Evolutionary conservation across 495 filamentous ascomycete species (phyloP), one percentile per base, ranked within the genome.

Genomic region (Lophiotrema nucula): DNA sequence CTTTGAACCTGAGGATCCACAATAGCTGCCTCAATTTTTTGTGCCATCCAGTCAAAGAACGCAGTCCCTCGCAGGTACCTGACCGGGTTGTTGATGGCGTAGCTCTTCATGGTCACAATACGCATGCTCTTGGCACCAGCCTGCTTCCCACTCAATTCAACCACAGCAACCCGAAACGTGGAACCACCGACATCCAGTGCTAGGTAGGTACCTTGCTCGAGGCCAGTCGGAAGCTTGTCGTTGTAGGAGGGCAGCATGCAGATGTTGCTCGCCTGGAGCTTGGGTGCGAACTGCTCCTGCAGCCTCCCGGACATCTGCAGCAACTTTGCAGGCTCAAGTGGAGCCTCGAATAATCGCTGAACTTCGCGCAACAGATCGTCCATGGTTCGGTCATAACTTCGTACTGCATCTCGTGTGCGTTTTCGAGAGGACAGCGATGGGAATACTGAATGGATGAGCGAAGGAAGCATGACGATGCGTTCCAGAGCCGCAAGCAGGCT

Each of bases 31-130:
- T 66, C 58, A 38, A 88, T 83, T 31, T 76, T 72, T 28, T 70
- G 72, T 3, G 84, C 84, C 76, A 88, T 83, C 84, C 84, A 88
- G 60, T 87, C 83, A 55, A 87, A 88, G 67, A 88, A 87, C 0
- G 67, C 67, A 0, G 74, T 75, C 0, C 81, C 83, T 48, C 77
- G 70, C 55, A 86, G 65, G 23, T 75, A 58, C 54, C 80, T 79
- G 45, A 85, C 73, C 2, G 63, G 52, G 42, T 79, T 75, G 64
- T 83, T 81, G 44, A 88, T 87, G 6, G 68, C 62, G 31, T 75
- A 81, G 13, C 74, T 77, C 21, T 75, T 67, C 35, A 79, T 77
- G 27, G 67, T 71, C 35, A 79, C 62, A 35, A 85, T 81, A 38
- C 73, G 70, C 75, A 86, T 72, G 33, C 73, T 71, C 37, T 78